Base-by-base conservation (phyloP, 129 eudicot genomes). In the Kitagawia praeruptora region DNA sequence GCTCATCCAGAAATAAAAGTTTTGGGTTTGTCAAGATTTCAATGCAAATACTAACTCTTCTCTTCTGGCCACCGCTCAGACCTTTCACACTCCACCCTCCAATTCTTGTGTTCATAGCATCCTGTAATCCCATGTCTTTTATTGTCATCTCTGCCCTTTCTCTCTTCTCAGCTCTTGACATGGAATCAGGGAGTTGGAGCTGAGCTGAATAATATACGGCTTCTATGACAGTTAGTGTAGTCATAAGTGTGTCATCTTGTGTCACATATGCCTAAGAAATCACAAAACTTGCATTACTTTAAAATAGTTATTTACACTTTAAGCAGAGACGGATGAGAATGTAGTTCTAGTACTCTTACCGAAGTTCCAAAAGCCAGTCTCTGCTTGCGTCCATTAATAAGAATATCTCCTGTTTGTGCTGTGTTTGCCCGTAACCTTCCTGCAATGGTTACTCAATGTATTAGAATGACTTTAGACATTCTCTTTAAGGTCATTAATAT, bases 1-100 rank as follows among this genome's bases (percentile, higher is more conserved):
- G 76, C 28, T 72, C 76, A 41, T 72, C 76, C 28, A 72, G 19
- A n/a, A 72, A 72, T 41, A 72, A 21, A 72, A 72, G 76, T 41
- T 72, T 72, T 39, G 76, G 76, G 76, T 49, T 49, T 21, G 76
- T 72, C 53, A 72, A 72, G 51, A 40, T 72, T 23, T 72, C 76
- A 72, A 72, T 72, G 31, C 76, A 72, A 37, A 84, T 84, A 13
- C 83, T 48, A 41, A 72, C 76, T 72, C 76, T 39, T 72, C 76
- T 72, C 49, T 72, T 72, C 23, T 72, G 76, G 34, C 76, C 76
- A 41, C 76, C 76, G 7, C 49, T 72, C 0, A 72, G 76, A 37
- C 76, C 76, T 41, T 72, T 72, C 10, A 72, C 76, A 72, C 76
- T 72, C 76, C 76, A 72, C 49, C 76, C 76, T 23, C 76, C 76